phyloP scores from a whole-genome alignment of 2,329 filamentous ascomycete genomes.

The Bipolaris cookei region DNA sequence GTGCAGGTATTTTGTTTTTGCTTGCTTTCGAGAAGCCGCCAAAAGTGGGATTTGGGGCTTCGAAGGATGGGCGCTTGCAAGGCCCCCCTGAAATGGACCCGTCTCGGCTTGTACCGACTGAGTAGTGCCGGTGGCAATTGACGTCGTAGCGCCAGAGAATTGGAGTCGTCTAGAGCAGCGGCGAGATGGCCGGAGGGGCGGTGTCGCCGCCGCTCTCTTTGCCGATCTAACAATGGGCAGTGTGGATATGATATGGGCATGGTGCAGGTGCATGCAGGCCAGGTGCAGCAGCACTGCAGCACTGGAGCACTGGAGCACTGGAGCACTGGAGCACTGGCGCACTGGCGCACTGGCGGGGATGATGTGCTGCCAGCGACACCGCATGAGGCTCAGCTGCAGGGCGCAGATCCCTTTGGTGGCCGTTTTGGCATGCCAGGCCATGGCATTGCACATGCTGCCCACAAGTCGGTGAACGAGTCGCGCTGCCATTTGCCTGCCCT shows the following conservation, averaged over 20 bases:
- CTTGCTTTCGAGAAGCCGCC: slow-evolving; percentile 2
- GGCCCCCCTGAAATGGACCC: background rate
- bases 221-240: slow-evolving; percentile 10
- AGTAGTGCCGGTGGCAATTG: slow-evolving; percentile 12
- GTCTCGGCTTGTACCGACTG: slow-evolving; percentile 8
- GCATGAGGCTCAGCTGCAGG: slow-evolving; percentile 16
- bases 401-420: slow-evolving; percentile 18
- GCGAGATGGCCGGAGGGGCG: too few relatives aligned
- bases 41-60: slow-evolving; percentile 3
- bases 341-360: slow-evolving; percentile 9
- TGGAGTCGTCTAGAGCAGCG: background rate
- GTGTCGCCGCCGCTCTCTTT: background rate
- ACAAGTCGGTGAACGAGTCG: slow-evolving; percentile 19
- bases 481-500: background rate
- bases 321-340: too few relatives aligned
- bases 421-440: slow-evolving; percentile 5
- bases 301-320: too few relatives aligned
- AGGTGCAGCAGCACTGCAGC: too few relatives aligned
- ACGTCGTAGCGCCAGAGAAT: slow-evolving; percentile 10
- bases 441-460: background rate
- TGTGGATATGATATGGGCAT: too few relatives aligned
- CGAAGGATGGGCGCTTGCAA: background rate
- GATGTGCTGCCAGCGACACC: slow-evolving; percentile 11
- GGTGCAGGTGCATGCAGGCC: background rate
- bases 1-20: background rate